phyloP scores from a whole-genome alignment of 768 basidiomycete genomes.

The Phanerochaete carnosa region DNA sequence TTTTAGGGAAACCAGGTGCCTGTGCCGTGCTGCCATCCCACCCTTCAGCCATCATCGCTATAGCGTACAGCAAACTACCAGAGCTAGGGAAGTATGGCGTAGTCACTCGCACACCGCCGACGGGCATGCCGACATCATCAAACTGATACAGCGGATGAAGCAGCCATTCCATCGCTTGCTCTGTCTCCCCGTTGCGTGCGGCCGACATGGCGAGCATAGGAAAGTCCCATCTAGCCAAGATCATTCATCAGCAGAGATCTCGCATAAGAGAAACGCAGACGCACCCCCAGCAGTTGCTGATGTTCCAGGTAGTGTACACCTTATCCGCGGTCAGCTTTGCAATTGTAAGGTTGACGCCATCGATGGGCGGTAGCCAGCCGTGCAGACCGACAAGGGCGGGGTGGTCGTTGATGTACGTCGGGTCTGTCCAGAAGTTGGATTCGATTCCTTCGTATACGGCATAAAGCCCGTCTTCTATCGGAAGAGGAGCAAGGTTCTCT shows the following conservation, averaged over 20 bases:
- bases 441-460: conserved; percentile 55
- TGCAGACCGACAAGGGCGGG: conserved; percentile 53
- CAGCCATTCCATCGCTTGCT: conserved; percentile 52
- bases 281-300: conserved; percentile 52
- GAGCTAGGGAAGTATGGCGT: conserved; percentile 61
- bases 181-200: conserved; percentile 46
- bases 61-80: conserved; percentile 46
- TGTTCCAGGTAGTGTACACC: conserved; percentile 53
- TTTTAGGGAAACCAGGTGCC: conserved; percentile 39
- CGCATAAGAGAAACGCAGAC: conserved; percentile 11
- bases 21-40: conserved; percentile 46
- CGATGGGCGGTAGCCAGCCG: conserved; percentile 55
- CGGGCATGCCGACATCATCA: conserved; percentile 60
- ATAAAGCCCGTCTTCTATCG: conserved; percentile 48
- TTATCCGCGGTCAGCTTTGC: conserved; percentile 50
- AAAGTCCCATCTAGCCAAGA: conserved; percentile 53
- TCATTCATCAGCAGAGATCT: background rate
- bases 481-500: conserved; percentile 46
- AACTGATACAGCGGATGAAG: conserved; percentile 53
- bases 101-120: conserved; percentile 50
- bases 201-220: conserved; percentile 63
- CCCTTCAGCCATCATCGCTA: conserved; percentile 57
- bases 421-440: conserved; percentile 48
- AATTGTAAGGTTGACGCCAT: conserved; percentile 42
- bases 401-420: conserved; percentile 52